Base-by-base conservation (phyloP, 495 filamentous ascomycete genomes). In the Aspergillus egyptiacus region DNA sequence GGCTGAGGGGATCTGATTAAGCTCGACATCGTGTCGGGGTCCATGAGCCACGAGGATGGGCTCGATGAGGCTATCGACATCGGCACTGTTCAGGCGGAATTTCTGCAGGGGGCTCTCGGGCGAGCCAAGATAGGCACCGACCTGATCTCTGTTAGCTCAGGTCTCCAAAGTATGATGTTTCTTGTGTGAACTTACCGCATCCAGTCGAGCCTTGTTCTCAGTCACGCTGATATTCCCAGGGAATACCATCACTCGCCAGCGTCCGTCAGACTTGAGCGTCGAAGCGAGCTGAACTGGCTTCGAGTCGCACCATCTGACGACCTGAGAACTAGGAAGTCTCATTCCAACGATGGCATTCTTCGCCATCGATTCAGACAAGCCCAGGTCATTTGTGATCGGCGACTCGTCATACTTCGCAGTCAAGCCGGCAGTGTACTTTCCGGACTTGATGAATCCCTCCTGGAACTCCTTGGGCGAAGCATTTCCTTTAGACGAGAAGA, bases 401-500 rank as follows among this genome's bases (percentile, higher is more conserved):
- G 78, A 82, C 9, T 64, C 61, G 6, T 71, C 68, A 50, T 87
- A 87, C 38, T 66, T 73, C 11, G 75, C 71, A 23, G 75, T 82
- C 41, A 83, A 60, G 0, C 84, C 85, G 2, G 83, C 83, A 0
- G 78, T 87, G 54, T 83, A 87, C 51, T 75, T 68, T 0, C 76
- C 79, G 11, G 79, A 69, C 57, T 80, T 67, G 34, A 81, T 66
- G 53, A 87, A 86, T 9, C 73, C 69, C 33, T 82, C 72, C 34
- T 77, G 70, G 39, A 85, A 79, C 25, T 74, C 59, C 20, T 64
- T 62, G 3, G 69, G 54, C 8, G 58, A 58, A 33, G 63, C 52
- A 60, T 66, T 23, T 27, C 60, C 47, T 59, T 70, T 60, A 2
- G 68, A 65, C 5, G 76, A 80, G 58, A 87, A 86, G 4, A 82